A percentile compares a stretch with the other conserved stretches of the same genome.
Evolutionary conservation across 176 grass and related monocot species (phyloP).

Genomic region (Triticum monococcum): DNA sequence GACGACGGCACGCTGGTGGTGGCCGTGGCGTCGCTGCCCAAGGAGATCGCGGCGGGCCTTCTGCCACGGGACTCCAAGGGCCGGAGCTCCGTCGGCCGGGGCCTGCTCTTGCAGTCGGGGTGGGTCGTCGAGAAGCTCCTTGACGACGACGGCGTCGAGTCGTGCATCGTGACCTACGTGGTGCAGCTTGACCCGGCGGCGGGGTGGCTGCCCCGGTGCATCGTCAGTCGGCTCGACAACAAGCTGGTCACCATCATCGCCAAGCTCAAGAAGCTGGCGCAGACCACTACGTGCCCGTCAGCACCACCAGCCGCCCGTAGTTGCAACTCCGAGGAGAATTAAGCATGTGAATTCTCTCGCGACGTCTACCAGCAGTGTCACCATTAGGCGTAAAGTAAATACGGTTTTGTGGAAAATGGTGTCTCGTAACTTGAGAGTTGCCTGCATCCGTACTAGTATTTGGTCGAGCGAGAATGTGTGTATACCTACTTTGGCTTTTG

Average conservation of each 20-base stretch:
- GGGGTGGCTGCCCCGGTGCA: conserved; percentile 87
- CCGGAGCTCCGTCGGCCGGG: conserved; percentile 35
- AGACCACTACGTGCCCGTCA: conserved; percentile 25
- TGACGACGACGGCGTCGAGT: conserved; percentile 31
- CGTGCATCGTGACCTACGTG: conserved; percentile 88
- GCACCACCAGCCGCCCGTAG: background rate
- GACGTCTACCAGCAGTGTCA: background rate
- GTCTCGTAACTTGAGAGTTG: background rate
- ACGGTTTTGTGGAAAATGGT: conserved; percentile 30
- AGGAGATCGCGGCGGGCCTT: conserved; percentile 90
- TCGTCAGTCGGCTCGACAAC: conserved; percentile 80
- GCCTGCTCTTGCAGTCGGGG: conserved; percentile 85
- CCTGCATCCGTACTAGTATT: background rate
- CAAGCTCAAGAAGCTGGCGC: conserved; percentile 79
- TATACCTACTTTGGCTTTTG: background rate
- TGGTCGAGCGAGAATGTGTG: conserved; percentile 11
- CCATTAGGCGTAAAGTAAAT: conserved; percentile 29
- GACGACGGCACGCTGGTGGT: conserved; percentile 95
- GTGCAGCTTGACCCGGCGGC: conserved; percentile 85
- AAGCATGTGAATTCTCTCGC: background rate
- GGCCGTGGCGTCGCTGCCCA: conserved; percentile 89
- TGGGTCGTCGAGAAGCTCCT: conserved; percentile 92
- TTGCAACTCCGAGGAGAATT: background rate
- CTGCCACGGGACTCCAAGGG: conserved; percentile 49
- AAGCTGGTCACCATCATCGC: conserved; percentile 92